Base-by-base conservation (phyloP, 306 rosid species). In the Prinsepia uniflora region DNA sequence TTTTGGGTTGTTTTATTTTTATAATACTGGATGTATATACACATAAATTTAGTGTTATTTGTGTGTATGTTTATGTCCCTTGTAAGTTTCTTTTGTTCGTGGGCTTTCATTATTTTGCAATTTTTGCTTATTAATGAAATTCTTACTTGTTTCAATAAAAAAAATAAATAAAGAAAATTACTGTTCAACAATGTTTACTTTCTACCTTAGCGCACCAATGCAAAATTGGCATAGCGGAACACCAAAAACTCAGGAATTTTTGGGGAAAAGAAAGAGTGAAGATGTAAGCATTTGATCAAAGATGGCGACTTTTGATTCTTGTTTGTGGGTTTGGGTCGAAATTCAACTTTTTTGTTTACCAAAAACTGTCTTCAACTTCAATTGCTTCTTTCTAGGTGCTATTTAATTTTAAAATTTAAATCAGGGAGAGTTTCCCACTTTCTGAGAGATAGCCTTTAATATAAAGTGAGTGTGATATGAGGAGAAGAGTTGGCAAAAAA, bases 341-440 rank as follows among this genome's bases (percentile, higher is more conserved):
- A 18, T 57, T 57, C 41, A 40, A 10, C 12, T 11, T 20, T 11
- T 43, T 10, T 12, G 34, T 68, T 53, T 40, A 6, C 15, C 2
- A n/a, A 19, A 12, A 65, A 44, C 46, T 55, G 55, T 18, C 46
- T 22, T 65, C 42, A 45, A 11, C 11, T 46, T 41, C 19, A 13
- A 14, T 65, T 65, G 15, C 8, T 6, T 46, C 18, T 59, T 57
- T 56, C 10, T 50, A 6, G 10, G 9, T 57, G 52, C 13, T 34
- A n/a, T n/a, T n/a, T n/a, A n/a, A n/a, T 19, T 57, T 71, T 44
- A 13, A 30, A 71, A 20, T 71, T 62, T 19, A 45, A 58, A 68
- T 10, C 4, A n/a, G n/a, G 42, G 46, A 58, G 18, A 63, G n/a
- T 58, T 71, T 71, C 67, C 75, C 67, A 57, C 75, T 71, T 19